Evolutionary conservation across 495 filamentous ascomycete species (phyloP).

Genomic region (Clavariopsis aquatica): DNA sequence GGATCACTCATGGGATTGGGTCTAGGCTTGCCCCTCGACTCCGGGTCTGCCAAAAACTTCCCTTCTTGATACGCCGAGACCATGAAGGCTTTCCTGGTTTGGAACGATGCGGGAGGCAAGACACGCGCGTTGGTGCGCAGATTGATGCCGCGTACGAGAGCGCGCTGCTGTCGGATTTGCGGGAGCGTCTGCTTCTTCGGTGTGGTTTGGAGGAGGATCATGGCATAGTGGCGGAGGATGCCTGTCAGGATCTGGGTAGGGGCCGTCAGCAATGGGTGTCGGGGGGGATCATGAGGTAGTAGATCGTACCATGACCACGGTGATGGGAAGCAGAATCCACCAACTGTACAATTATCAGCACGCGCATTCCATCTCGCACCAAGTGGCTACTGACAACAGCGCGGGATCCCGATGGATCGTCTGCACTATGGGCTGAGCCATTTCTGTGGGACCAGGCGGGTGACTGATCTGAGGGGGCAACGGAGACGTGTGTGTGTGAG

Average conservation of each 20-base stretch:
- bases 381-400: conserved; percentile 68
- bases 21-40: conserved; percentile 78
- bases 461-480: not conserved
- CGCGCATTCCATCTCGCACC: not conserved
- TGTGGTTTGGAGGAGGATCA: conserved; percentile 78
- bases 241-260: conserved; percentile 78
- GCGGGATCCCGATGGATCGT: conserved; percentile 99
- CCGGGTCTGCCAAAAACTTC: conserved; percentile 84
- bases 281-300: not conserved
- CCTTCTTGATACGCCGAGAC: conserved; percentile 79
- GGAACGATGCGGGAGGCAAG: conserved; percentile 74
- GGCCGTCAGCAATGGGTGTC: not conserved
- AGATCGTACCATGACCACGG: conserved; percentile 81
- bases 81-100: conserved; percentile 74
- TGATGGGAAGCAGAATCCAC: conserved; percentile 98
- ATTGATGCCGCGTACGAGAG: conserved; percentile 80
- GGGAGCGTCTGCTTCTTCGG: conserved; percentile 80
- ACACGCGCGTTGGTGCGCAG: conserved; percentile 76
- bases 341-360: conserved; percentile 59
- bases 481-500: no score
- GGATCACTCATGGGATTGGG: conserved; percentile 96
- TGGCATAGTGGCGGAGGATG: conserved; percentile 93
- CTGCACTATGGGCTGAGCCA: conserved; percentile 86
- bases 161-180: conserved; percentile 81
- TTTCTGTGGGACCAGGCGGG: conserved; percentile 46